These are phyloP conservation scores for Malassezia obtusa DNA, from an alignment of 1,284 basidiomycete species.

Conservation along the genomic window DNA sequence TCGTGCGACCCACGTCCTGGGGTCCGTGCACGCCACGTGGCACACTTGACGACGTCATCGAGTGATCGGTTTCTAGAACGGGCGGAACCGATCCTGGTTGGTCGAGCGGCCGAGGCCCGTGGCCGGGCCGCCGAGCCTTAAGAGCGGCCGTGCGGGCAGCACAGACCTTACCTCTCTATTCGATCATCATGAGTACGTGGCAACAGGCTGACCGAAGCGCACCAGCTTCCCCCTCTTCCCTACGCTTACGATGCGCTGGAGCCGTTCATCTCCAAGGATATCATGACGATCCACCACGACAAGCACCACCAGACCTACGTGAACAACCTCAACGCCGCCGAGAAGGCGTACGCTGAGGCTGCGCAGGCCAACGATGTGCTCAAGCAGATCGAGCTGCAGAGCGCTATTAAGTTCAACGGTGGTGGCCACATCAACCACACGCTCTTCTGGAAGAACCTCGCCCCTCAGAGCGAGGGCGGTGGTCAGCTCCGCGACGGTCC, in stretches of 20 bases:
- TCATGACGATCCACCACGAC: conserved; percentile 66
- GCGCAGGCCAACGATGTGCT: conserved; percentile 58
- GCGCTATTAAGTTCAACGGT: conserved; percentile 81
- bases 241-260: conserved; percentile 83
- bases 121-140: too few species aligned
- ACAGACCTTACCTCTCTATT: too few species aligned
- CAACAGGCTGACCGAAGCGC: too few species aligned
- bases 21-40: too few species aligned
- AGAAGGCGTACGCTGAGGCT: conserved; percentile 66
- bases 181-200: too few species aligned
- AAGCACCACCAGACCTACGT: conserved; percentile 68
- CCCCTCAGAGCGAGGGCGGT: conserved; percentile 46
- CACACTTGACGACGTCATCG: too few species aligned
- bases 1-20: too few species aligned
- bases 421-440: conserved; percentile 70
- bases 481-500: conserved; percentile 60
- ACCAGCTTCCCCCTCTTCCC: conserved; percentile 69
- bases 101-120: too few species aligned
- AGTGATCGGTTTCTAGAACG: too few species aligned
- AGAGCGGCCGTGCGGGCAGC: too few species aligned
- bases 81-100: too few species aligned
- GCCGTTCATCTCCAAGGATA: conserved; percentile 66
- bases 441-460: conserved; percentile 89
- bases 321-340: conserved; percentile 57
- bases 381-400: conserved; percentile 73